Base-by-base conservation (phyloP, 306 rosid genomes). In the Glycine soja region DNA sequence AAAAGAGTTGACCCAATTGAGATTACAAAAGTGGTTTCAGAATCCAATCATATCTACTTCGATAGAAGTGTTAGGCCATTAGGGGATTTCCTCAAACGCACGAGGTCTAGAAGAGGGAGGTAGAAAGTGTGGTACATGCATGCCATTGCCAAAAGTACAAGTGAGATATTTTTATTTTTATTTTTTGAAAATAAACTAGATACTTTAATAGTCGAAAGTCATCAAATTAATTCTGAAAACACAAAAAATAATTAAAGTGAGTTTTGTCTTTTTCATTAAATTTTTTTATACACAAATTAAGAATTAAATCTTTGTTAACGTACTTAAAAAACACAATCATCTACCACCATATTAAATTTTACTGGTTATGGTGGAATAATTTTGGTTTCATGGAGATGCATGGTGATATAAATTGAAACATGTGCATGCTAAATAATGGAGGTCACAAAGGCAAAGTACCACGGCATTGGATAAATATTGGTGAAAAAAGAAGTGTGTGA, bases 371-470 rank as follows among this genome's bases (percentile, higher is more conserved):
- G 30, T 24, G 30, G 30, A 2, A 24, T 24, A 24, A 1, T 24
- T 24, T 24, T 24, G 30, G 30, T 24, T 59, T 64, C 7, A 51
- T 5, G 13, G 43, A 48, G 58, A 75, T 1, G 52, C 48, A 1
- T 4, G 30, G 30, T 24, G 30, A 42, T 42, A 57, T 34, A 11
- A 30, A 6, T 56, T 24, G 53, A 32, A 48, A 78, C 57, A 67
- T 78, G 75, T 70, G 82, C 54, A 56, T 32, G 75, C 8, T 8
- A 72, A 74, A 65, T 18, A 69, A 69, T 79, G 74, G 59, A 85
- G 48, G 78, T 58, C 40, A 34, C 63, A 58, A 48, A 14, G 1
- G 8, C 4, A 72, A 61, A 80, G 85, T 86, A 86, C 82, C 70
- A 83, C 78, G 83, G 80, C 34, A 12, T 53, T 47, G 75, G 58